A percentile compares a stretch with the other conserved stretches of the same genome.
Evolutionary conservation across 805 yeast genomes (phyloP).

Genomic region (Candida nonsorbophila): DNA sequence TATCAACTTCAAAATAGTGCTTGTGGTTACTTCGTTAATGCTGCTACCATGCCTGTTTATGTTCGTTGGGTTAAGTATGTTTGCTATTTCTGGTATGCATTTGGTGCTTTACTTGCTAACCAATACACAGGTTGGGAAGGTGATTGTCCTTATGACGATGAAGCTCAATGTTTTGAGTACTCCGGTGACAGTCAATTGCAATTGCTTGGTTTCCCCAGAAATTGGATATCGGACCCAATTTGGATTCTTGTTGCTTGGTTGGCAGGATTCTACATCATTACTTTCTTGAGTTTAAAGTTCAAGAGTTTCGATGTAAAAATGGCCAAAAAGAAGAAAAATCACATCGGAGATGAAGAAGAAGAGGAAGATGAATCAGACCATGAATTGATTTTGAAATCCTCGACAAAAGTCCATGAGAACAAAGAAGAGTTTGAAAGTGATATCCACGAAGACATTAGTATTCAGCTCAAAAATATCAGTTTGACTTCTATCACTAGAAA

Average conservation of each 20-base stretch:
- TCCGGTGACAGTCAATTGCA: slow-evolving; percentile 51
- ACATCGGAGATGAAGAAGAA: slow-evolving; percentile 22
- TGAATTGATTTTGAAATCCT: background rate
- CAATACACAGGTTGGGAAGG: slow-evolving; percentile 61
- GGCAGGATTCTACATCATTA: slow-evolving; percentile 46
- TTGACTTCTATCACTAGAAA: slow-evolving; percentile 45
- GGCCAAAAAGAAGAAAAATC: slow-evolving; percentile 35
- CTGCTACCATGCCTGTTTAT: slow-evolving; percentile 72
- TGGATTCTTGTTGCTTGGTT: slow-evolving; percentile 55
- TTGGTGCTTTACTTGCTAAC: slow-evolving; percentile 62
- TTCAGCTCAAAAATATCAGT: slow-evolving; percentile 18
- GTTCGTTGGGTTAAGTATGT: slow-evolving; percentile 80
- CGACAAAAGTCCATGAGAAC: background rate
- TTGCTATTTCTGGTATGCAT: slow-evolving; percentile 74
- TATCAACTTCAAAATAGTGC: slow-evolving; percentile 73
- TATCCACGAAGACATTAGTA: slow-evolving; percentile 11
- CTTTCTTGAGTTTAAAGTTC: slow-evolving; percentile 43
- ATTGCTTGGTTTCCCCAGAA: slow-evolving; percentile 53
- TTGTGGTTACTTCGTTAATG: slow-evolving; percentile 76
- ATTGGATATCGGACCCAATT: slow-evolving; percentile 66
- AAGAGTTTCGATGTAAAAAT: slow-evolving; percentile 49
- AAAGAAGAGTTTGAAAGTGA: slow-evolving; percentile 22
- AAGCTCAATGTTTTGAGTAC: slow-evolving; percentile 33
- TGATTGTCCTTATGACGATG: slow-evolving; percentile 39
- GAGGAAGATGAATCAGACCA: slow-evolving; percentile 5